These are phyloP conservation scores for Scenedesmus sp. DNA, from an alignment of 163 green algal species.

Conservation along the genomic window DNA sequence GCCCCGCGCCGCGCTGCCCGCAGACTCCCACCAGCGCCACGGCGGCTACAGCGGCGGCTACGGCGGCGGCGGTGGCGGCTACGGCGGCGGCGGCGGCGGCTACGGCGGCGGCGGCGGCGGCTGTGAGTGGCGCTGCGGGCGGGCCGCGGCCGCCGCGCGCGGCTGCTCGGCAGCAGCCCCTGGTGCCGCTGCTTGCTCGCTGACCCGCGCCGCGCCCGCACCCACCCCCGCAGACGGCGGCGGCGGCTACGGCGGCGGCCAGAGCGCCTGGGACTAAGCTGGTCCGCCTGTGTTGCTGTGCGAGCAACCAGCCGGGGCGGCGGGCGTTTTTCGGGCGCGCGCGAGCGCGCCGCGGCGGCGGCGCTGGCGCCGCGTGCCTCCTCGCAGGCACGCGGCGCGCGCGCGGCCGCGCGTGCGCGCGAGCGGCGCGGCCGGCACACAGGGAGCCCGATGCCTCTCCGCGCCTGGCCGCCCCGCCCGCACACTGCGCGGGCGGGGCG, in stretches of 20 bases:
- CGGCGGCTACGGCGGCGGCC: conserved; percentile 22
- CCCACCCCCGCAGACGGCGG: conserved; percentile 26
- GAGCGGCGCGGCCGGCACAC: not conserved
- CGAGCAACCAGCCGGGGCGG: conserved; percentile 35
- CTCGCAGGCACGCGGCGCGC: not conserved
- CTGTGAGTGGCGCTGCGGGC: too few relatives aligned
- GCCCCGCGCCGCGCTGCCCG: not conserved
- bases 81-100: conserved; percentile 24
- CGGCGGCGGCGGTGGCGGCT: conserved; percentile 28
- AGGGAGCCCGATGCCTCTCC: conserved; percentile 8
- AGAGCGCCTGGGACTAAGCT: conserved; percentile 39
- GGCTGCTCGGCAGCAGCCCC: too few relatives aligned
- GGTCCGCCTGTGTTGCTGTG: not conserved
- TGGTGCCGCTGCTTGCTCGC: too few relatives aligned
- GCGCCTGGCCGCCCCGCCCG: not conserved
- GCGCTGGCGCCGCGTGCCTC: not conserved
- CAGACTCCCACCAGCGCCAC: conserved; percentile 42
- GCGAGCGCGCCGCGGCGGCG: not conserved
- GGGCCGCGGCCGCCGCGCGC: too few relatives aligned
- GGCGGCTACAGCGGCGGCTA: conserved; percentile 41
- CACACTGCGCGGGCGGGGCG: not conserved
- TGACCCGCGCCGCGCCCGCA: too few relatives aligned
- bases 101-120: conserved; percentile 20
- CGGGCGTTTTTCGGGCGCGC: not conserved
- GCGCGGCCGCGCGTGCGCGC: not conserved